Conservation (phyloP, 2,329 filamentous ascomycete species). For the Penicillium sp. region DNA sequence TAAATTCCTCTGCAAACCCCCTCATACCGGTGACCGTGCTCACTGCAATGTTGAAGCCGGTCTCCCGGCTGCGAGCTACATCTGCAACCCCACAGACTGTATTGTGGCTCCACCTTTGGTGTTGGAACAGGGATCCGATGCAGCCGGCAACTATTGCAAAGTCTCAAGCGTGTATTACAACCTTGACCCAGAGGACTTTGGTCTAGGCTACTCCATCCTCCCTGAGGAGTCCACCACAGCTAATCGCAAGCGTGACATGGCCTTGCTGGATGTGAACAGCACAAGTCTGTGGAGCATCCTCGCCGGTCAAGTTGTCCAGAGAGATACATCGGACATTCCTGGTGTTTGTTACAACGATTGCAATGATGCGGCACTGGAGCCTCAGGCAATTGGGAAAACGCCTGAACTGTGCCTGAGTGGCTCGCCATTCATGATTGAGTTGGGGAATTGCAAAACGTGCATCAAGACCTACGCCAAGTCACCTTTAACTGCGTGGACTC, state of each 20-base stretch:
- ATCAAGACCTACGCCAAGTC: conserved; percentile 3
- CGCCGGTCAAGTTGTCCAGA: neutral
- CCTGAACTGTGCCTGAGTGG: conserved; percentile 8
- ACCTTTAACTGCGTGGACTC: conserved; percentile 4
- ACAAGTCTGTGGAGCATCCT: neutral
- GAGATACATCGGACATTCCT: conserved; percentile 5
- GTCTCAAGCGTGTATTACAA: conserved; percentile 59
- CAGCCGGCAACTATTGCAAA: conserved; percentile 47
- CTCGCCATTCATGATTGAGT: conserved; percentile 9
- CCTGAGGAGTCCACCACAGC: neutral
- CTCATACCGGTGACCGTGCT: conserved; percentile 26
- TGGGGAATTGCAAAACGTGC: conserved; percentile 9
- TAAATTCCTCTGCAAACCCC: conserved; percentile 41
- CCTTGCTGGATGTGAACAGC: neutral
- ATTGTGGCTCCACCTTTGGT: conserved; percentile 29
- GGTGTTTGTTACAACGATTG: conserved; percentile 9
- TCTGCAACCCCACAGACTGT: conserved; percentile 41
- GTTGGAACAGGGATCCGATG: conserved; percentile 14
- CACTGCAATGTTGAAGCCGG: conserved; percentile 41
- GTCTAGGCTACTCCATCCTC: conserved; percentile 61
- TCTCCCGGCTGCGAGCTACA: conserved; percentile 37
- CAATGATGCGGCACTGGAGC: conserved; percentile 4
- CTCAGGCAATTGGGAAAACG: conserved; percentile 4
- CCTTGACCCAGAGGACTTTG: conserved; percentile 59
- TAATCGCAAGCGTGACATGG: conserved; percentile 2